phyloP scores from a whole-genome alignment of 768 basidiomycete genomes.

The Mycena floridula region DNA sequence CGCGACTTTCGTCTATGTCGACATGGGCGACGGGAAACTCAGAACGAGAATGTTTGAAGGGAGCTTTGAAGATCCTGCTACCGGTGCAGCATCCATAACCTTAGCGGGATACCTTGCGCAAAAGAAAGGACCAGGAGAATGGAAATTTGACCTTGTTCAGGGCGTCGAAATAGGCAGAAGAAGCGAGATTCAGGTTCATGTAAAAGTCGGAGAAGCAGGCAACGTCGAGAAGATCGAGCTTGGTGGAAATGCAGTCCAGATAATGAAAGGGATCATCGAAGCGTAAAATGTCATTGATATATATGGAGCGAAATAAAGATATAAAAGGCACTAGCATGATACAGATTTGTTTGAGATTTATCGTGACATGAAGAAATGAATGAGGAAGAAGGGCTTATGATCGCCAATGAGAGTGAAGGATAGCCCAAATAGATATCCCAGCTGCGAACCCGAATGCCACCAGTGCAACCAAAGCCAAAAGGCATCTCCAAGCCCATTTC shows the following conservation, averaged over 20 bases:
- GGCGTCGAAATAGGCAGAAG: constrained; percentile 41
- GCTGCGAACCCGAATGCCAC: too few species aligned
- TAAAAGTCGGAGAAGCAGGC: constrained; percentile 23
- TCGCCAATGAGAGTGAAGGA: too few species aligned
- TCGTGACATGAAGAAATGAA: too few species aligned
- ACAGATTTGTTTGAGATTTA: too few species aligned
- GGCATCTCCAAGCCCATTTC: too few species aligned
- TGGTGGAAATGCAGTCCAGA: constrained; percentile 32
- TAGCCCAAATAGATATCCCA: too few species aligned
- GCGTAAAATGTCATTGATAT: constrained; percentile 5
- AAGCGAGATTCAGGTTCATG: constrained; percentile 35
- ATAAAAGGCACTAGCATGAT: too few species aligned
- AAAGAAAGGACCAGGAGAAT: constrained; percentile 28
- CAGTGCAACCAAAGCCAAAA: too few species aligned
- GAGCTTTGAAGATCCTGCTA: constrained; percentile 37
- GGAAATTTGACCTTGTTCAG: constrained; percentile 31
- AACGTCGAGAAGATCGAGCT: constrained; percentile 27
- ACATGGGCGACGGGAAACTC: constrained; percentile 24
- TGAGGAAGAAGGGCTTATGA: too few species aligned
- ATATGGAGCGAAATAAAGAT: too few species aligned
- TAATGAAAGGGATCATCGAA: constrained; percentile 27
- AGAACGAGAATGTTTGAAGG: constrained; percentile 37
- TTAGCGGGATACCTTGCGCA: constrained; percentile 33
- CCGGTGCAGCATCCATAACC: constrained; percentile 39
- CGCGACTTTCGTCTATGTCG: constrained; percentile 30